phyloP scores from a whole-genome alignment of 108 stramenopile species.

The Cyclotella kingstonii region DNA sequence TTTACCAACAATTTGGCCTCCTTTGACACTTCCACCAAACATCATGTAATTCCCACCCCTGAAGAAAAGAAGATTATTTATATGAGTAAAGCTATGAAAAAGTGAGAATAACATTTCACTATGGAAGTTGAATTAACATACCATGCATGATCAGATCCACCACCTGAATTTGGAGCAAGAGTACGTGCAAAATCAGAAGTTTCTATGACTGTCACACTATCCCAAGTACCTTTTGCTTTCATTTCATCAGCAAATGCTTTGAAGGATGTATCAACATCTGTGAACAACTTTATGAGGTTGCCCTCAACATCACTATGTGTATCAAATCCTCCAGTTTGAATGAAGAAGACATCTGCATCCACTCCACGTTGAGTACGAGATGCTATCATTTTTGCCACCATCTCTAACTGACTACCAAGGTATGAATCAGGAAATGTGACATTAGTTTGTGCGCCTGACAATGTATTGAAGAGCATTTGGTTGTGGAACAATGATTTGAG shows the following conservation, averaged over 20 bases:
- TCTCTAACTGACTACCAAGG: conserved; percentile 32
- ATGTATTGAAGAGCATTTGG: conserved; percentile 24
- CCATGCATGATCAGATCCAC: conserved; percentile 57
- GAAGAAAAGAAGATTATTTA: not conserved
- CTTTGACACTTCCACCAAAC: conserved; percentile 45
- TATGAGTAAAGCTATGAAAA: conserved; percentile 2
- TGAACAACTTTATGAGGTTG: conserved; percentile 26
- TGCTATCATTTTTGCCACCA: conserved; percentile 55
- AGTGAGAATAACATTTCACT: not conserved
- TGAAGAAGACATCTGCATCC: conserved; percentile 63
- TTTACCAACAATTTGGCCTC: conserved; percentile 41
- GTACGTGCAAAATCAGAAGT: conserved; percentile 71
- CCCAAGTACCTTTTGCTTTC: conserved; percentile 51
- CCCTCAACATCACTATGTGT: conserved; percentile 44
- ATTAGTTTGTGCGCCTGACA: not conserved
- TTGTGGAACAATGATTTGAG: conserved; percentile 40
- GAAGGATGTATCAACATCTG: conserved; percentile 49
- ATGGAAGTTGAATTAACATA: too few species aligned
- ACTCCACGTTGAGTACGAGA: conserved; percentile 38
- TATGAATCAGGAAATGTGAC: conserved; percentile 21
- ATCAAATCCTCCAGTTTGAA: conserved; percentile 63
- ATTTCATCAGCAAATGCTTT: conserved; percentile 53
- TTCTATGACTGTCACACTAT: conserved; percentile 54
- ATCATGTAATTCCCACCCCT: conserved; percentile 55
- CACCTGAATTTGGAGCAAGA: conserved; percentile 50